Evolutionary conservation across 2,329 filamentous ascomycete species (phyloP).

Genomic region (Epichloe brachyelytri): DNA sequence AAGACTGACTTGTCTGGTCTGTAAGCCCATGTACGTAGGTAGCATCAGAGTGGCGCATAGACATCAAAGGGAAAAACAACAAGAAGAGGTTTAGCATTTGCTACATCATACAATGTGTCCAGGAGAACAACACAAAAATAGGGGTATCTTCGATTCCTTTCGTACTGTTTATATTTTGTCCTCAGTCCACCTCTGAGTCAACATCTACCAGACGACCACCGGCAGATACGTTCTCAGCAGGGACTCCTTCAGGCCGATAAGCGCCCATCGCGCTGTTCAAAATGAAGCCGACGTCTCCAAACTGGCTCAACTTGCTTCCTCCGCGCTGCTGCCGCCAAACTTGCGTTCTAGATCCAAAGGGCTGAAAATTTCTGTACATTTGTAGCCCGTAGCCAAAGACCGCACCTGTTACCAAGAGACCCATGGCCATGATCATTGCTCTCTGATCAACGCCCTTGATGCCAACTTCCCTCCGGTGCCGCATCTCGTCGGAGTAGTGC

Average conservation of each 20-base stretch:
- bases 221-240: conserved; percentile 5
- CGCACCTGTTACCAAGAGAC: conserved; percentile 24
- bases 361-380: conserved; percentile 27
- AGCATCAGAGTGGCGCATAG: background rate
- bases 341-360: conserved; percentile 32
- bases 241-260: conserved; percentile 9
- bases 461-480: conserved; percentile 21
- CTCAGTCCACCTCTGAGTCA: conserved; percentile 23
- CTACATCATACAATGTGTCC: background rate
- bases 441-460: conserved; percentile 21
- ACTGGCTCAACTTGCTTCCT: conserved; percentile 24
- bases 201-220: conserved; percentile 20
- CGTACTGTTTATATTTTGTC: background rate
- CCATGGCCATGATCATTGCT: conserved; percentile 18
- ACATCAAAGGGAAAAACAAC: background rate
- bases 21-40: background rate
- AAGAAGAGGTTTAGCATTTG: background rate
- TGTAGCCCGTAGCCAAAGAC: conserved; percentile 26
- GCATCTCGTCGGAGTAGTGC: conserved; percentile 23
- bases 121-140: background rate
- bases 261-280: conserved; percentile 23
- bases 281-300: conserved; percentile 35
- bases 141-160: conserved; percentile 5
- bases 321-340: conserved; percentile 25
- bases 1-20: background rate